Evolutionary conservation across 78 protist genomes (phyloP).

Genomic region (Tieghemostelium lacteum): DNA sequence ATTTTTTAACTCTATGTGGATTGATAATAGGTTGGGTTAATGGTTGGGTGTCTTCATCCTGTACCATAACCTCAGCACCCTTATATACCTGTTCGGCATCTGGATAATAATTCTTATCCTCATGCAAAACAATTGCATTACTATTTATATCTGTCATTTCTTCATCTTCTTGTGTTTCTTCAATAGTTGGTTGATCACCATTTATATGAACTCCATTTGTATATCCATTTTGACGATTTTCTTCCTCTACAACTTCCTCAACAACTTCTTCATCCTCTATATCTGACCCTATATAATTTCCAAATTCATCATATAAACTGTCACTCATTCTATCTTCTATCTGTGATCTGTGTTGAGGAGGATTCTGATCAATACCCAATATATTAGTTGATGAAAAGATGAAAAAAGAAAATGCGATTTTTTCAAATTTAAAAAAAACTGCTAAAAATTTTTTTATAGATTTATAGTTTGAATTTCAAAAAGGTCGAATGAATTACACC

Average conservation of each 20-base stretch:
- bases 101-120: constrained; percentile 98
- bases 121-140: constrained; percentile 92
- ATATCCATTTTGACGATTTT: constrained; percentile 94
- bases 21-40: constrained; percentile 96
- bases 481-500: too few species aligned
- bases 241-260: constrained; percentile 77
- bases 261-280: constrained; percentile 60
- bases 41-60: constrained; percentile 99
- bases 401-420: too few species aligned
- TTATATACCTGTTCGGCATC: constrained; percentile 92
- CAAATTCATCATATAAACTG: constrained; percentile 95
- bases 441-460: too few species aligned
- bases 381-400: too few species aligned
- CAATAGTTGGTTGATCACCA: constrained; percentile 77
- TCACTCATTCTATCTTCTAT: not conserved
- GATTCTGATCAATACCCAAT: too few species aligned
- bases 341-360: not conserved
- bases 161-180: constrained; percentile 49
- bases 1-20: constrained; percentile 74
- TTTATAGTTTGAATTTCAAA: too few species aligned
- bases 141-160: not conserved
- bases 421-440: too few species aligned
- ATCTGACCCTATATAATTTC: constrained; percentile 95
- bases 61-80: constrained; percentile 96
- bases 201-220: constrained; percentile 73